Conservation (phyloP, 139 green algal genomes). For the Tetraselmis chui region DNA sequence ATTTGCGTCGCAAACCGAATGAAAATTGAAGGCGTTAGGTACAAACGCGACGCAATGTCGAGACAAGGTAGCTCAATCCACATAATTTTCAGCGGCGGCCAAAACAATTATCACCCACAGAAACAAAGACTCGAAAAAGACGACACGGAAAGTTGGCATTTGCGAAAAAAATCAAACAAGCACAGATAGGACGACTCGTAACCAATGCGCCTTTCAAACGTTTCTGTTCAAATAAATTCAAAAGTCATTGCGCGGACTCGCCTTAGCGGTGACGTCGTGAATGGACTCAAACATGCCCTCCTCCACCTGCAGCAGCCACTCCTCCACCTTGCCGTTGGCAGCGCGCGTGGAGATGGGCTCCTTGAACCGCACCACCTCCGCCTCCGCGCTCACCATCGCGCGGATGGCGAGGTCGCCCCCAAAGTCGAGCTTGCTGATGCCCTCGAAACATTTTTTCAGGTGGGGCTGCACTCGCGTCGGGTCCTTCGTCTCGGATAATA, state of each 20-base stretch:
- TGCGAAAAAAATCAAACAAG: no score
- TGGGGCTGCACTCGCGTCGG: slow-evolving; percentile 35
- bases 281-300: slow-evolving; percentile 26
- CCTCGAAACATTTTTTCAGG: slow-evolving; percentile 42
- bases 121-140: no score
- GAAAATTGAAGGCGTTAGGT: no score
- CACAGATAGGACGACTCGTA: no score
- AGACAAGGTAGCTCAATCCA: no score
- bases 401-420: slow-evolving; percentile 22
- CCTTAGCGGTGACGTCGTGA: background rate
- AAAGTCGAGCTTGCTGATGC: slow-evolving; percentile 22
- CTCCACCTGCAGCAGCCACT: slow-evolving; percentile 38
- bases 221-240: no score
- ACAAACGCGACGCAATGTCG: no score
- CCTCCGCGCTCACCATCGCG: slow-evolving; percentile 22
- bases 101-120: no score
- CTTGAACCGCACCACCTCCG: slow-evolving; percentile 25
- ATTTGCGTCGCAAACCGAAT: no score
- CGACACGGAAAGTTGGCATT: no score
- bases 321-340: slow-evolving; percentile 29
- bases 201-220: no score
- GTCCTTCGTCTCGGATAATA: slow-evolving; percentile 35
- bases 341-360: slow-evolving; percentile 9
- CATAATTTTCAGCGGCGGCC: no score
- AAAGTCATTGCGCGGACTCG: background rate